These are phyloP conservation scores for Globisporangium megalacanthum DNA, from an alignment of 352 stramenopile species.

Conservation along the genomic window DNA sequence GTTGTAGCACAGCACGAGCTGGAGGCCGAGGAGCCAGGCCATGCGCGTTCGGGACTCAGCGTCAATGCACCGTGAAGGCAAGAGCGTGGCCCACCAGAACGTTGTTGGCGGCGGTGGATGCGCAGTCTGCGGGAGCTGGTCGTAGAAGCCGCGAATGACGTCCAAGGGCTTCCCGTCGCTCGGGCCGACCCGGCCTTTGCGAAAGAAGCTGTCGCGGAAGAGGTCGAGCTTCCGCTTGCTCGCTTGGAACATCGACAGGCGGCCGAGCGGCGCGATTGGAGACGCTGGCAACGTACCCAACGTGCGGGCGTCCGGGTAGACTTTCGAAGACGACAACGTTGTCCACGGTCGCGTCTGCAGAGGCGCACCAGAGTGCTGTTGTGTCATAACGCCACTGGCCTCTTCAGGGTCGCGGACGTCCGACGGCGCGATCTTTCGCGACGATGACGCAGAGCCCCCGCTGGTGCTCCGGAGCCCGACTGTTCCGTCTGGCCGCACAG, in stretches of 20 bases:
- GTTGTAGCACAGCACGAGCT: conserved; percentile 42
- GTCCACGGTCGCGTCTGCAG: neutral
- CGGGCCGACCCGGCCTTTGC: conserved; percentile 16
- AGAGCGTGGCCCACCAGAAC: conserved; percentile 30
- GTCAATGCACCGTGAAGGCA: conserved; percentile 30
- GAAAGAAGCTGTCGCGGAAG: conserved; percentile 33
- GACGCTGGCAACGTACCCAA: neutral
- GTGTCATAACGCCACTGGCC: neutral
- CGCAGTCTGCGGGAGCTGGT: conserved; percentile 30
- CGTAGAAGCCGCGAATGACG: conserved; percentile 51
- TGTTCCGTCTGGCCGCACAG: neutral
- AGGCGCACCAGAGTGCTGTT: neutral
- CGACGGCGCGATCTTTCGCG: neutral
- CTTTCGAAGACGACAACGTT: neutral
- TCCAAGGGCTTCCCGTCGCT: conserved; percentile 22
- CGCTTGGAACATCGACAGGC: conserved; percentile 13
- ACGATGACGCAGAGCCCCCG: conserved; percentile 1
- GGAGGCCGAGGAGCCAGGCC: conserved; percentile 36
- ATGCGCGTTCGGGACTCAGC: conserved; percentile 36
- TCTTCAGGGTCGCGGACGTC: no score
- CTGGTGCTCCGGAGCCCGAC: neutral
- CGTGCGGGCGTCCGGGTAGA: neutral
- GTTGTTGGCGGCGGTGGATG: conserved; percentile 6
- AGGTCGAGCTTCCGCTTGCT: conserved; percentile 19
- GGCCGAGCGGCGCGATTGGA: neutral